These are phyloP conservation scores for Testicularia cyperi DNA, from an alignment of 1,284 basidiomycete species.

Conservation along the genomic window DNA sequence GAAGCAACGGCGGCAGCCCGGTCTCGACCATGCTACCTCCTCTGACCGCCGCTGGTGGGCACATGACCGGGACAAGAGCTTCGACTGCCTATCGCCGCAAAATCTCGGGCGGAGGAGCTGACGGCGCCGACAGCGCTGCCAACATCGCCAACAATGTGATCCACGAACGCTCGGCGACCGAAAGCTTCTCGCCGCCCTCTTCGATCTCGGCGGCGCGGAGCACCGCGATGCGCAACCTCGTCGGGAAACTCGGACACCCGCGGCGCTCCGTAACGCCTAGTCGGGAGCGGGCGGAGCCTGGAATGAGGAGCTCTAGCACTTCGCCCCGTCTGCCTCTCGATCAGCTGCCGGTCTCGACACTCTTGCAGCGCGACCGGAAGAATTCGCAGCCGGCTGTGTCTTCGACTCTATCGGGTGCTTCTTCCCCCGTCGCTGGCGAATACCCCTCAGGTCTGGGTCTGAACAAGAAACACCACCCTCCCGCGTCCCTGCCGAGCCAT, in stretches of 20 bases:
- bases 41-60: conserved; percentile 7
- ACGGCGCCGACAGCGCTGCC: conserved; percentile 6
- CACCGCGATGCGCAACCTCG: conserved; percentile 26
- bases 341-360: conserved; percentile 13
- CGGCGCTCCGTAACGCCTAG: conserved; percentile 26
- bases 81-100: conserved; percentile 33
- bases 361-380: conserved; percentile 9
- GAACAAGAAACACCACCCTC: conserved; percentile 6
- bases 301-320: no score
- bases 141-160: conserved; percentile 22
- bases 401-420: neutral
- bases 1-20: neutral
- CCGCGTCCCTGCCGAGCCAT: no score
- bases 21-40: conserved; percentile 12
- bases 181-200: conserved; percentile 7
- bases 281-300: conserved; percentile 19
- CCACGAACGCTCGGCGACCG: conserved; percentile 22
- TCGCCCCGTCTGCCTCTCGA: conserved; percentile 25
- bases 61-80: conserved; percentile 20
- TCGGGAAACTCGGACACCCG: conserved; percentile 22
- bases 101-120: conserved; percentile 23
- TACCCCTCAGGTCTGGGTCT: neutral
- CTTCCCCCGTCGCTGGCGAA: conserved; percentile 4
- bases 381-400: conserved; percentile 26
- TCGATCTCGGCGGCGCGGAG: conserved; percentile 12